These are phyloP conservation scores for Trametes sanguinea DNA, from an alignment of 768 basidiomycete species.

Conservation along the genomic window DNA sequence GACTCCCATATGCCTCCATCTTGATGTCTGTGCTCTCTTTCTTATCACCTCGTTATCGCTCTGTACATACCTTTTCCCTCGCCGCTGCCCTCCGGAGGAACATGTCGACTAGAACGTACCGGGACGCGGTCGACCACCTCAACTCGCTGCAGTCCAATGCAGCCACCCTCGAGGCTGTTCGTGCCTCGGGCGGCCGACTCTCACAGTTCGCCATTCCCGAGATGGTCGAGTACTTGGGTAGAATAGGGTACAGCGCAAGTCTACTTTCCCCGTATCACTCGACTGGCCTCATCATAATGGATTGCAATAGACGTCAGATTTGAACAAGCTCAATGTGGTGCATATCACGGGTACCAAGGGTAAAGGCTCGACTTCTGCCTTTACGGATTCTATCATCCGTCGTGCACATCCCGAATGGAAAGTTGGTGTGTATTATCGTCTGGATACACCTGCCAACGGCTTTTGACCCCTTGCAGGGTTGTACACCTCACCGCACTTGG, in stretches of 20 bases:
- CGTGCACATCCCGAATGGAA: conserved; percentile 72
- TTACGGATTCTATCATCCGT: conserved; percentile 85
- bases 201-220: conserved; percentile 73
- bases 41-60: conserved; percentile 16
- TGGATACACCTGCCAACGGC: background rate
- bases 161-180: conserved; percentile 82
- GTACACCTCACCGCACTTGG: conserved; percentile 95
- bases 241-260: conserved; percentile 85
- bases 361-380: conserved; percentile 96
- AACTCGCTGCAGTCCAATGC: conserved; percentile 92
- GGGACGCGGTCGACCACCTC: conserved; percentile 69
- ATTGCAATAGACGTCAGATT: conserved; percentile 63
- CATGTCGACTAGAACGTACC: conserved; percentile 70
- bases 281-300: conserved; percentile 21
- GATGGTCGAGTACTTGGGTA: conserved; percentile 84
- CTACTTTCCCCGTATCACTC: conserved; percentile 1
- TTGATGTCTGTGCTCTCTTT: conserved; percentile 11
- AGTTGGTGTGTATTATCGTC: conserved; percentile 53
- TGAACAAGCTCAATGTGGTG: conserved; percentile 88
- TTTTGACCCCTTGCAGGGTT: conserved; percentile 55
- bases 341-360: conserved; percentile 99
- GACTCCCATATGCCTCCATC: background rate
- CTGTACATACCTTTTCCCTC: conserved; percentile 11
- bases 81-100: conserved; percentile 27
- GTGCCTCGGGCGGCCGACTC: conserved; percentile 66